These are phyloP conservation scores for Lactarius tabidus DNA, from an alignment of 768 basidiomycete genomes.

Conservation along the genomic window DNA sequence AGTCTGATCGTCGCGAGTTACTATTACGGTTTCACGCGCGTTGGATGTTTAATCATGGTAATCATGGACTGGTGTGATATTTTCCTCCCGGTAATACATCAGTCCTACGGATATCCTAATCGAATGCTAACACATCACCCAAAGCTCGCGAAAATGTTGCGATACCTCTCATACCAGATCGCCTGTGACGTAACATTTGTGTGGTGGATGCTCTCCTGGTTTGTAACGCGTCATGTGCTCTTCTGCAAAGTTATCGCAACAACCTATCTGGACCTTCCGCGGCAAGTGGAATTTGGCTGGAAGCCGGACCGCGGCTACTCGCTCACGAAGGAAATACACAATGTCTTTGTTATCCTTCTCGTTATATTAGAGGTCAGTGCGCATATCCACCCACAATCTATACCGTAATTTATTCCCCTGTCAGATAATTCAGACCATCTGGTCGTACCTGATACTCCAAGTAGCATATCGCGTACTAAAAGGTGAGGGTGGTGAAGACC, in stretches of 20 bases:
- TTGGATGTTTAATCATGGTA: slow-evolving; percentile 86
- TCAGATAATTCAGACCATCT: slow-evolving; percentile 70
- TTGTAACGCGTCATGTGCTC: slow-evolving; percentile 82
- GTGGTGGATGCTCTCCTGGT: slow-evolving; percentile 84
- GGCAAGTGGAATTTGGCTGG: slow-evolving; percentile 53
- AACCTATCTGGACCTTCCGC: slow-evolving; percentile 47
- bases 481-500: slow-evolving; percentile 76
- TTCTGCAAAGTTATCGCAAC: slow-evolving; percentile 71
- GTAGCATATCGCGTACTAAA: slow-evolving; percentile 78
- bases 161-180: slow-evolving; percentile 65
- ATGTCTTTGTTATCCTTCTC: slow-evolving; percentile 52
- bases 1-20: slow-evolving; percentile 75
- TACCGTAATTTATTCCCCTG: slow-evolving; percentile 11
- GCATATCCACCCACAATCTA: not conserved
- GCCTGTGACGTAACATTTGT: slow-evolving; percentile 74
- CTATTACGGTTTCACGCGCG: slow-evolving; percentile 76
- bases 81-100: slow-evolving; percentile 73
- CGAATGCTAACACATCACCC: slow-evolving; percentile 4
- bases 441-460: slow-evolving; percentile 83
- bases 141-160: slow-evolving; percentile 90
- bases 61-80: slow-evolving; percentile 96
- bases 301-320: slow-evolving; percentile 54
- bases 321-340: slow-evolving; percentile 43
- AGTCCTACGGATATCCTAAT: slow-evolving; percentile 14
- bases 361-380: slow-evolving; percentile 55